These are phyloP conservation scores for Cryptosporidium andersoni DNA, from an alignment of 169 alveolate species.

Conservation along the genomic window DNA sequence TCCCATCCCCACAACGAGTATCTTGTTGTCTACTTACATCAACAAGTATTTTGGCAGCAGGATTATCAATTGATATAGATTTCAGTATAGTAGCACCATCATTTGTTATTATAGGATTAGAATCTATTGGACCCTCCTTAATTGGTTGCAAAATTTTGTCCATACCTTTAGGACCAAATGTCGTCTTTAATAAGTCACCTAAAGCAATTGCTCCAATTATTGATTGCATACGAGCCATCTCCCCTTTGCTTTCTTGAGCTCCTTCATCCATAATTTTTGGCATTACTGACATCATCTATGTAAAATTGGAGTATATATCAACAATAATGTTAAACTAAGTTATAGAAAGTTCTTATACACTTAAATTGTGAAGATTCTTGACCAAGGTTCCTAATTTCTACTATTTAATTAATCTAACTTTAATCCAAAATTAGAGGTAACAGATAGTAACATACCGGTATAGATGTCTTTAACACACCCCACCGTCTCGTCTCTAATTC, in stretches of 20 bases:
- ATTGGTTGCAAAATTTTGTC: constrained; percentile 95
- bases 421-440: too few species aligned
- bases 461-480: too few species aligned
- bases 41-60: constrained; percentile 97
- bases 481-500: too few species aligned
- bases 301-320: neutral
- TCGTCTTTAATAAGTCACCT: constrained; percentile 98
- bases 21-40: constrained; percentile 92
- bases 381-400: neutral
- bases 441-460: too few species aligned
- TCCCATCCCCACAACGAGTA: constrained; percentile 92
- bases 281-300: constrained; percentile 81
- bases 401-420: too few species aligned
- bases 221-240: constrained; percentile 93
- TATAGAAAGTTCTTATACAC: neutral
- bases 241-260: constrained; percentile 95
- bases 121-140: constrained; percentile 87
- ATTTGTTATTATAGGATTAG: constrained; percentile 94
- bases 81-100: constrained; percentile 99
- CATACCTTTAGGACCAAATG: constrained; percentile 99
- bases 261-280: constrained; percentile 94
- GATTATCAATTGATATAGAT: constrained; percentile 98
- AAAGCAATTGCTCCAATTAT: constrained; percentile 99
- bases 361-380: neutral
- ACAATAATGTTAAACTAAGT: neutral